A percentile compares a stretch with the other conserved stretches of the same genome.
Conservation (phyloP, 495 filamentous ascomycete species). For the Sordaria brevicollis region DNA sequence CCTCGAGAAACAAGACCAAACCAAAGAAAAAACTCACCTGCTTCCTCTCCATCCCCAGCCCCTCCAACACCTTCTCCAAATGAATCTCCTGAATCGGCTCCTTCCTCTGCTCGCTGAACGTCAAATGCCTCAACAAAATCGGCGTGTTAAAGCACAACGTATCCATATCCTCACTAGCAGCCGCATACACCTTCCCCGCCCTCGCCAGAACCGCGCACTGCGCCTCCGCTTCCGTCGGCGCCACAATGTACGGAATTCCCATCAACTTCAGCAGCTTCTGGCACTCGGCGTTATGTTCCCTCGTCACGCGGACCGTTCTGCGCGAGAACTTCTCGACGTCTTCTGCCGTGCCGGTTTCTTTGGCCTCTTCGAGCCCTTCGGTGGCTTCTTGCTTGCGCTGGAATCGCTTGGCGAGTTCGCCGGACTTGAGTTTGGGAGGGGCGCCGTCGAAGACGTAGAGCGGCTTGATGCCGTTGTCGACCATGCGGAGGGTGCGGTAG, state of each 20-base stretch:
- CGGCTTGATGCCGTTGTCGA: constrained; percentile 97
- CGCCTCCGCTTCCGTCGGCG: constrained; percentile 93
- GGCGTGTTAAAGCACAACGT: constrained; percentile 92
- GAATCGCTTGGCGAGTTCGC: constrained; percentile 87
- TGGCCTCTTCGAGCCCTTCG: constrained; percentile 85
- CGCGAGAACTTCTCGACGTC: constrained; percentile 98
- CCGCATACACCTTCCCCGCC: constrained; percentile 92
- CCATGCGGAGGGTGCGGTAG: constrained; percentile 94
- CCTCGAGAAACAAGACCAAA: neutral
- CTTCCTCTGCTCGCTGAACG: constrained; percentile 93
- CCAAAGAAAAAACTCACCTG: constrained; percentile 46
- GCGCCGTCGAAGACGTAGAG: constrained; percentile 97
- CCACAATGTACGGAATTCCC: constrained; percentile 92
- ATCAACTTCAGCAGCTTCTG: constrained; percentile 83
- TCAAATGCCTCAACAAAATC: constrained; percentile 84
- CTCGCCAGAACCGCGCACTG: constrained; percentile 87
- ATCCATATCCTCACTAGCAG: constrained; percentile 98
- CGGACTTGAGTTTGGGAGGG: constrained; percentile 92
- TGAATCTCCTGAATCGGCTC: constrained; percentile 96
- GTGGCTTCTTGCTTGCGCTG: constrained; percentile 82
- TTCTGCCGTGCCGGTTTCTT: constrained; percentile 93
- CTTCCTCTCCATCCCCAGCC: constrained; percentile 73
- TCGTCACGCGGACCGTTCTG: constrained; percentile 86
- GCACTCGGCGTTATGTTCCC: constrained; percentile 92
- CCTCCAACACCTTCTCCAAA: constrained; percentile 70